These are phyloP conservation scores for Garcia nutans DNA, from an alignment of 345 rosid genomes.

Conservation along the genomic window DNA sequence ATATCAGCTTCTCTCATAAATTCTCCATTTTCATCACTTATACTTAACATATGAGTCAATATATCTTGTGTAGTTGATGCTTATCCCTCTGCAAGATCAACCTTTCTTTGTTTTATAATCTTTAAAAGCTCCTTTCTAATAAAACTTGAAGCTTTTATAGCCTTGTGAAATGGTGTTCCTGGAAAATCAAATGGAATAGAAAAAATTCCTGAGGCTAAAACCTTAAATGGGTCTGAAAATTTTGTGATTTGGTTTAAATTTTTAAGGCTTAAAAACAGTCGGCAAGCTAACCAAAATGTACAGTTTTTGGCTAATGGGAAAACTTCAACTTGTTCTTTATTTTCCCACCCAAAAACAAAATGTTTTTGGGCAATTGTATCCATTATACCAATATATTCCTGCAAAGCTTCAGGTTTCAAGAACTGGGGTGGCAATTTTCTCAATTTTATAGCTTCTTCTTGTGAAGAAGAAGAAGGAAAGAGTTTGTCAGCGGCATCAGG, in stretches of 20 bases:
- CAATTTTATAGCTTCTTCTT: too few relatives aligned
- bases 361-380: slow-evolving; percentile 25
- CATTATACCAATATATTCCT: too few relatives aligned
- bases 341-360: slow-evolving; percentile 28
- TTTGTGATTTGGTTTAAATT: slow-evolving; percentile 29
- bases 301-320: slow-evolving; percentile 36
- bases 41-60: slow-evolving; percentile 33
- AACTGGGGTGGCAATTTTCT: too few relatives aligned
- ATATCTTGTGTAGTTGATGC: slow-evolving; percentile 30
- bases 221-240: slow-evolving; percentile 25
- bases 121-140: slow-evolving; percentile 35
- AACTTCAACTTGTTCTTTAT: slow-evolving; percentile 29
- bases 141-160: slow-evolving; percentile 30
- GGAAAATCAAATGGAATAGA: slow-evolving; percentile 36
- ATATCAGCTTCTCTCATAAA: slow-evolving; percentile 37
- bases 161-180: slow-evolving; percentile 30
- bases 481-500: slow-evolving; percentile 40
- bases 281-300: slow-evolving; percentile 37
- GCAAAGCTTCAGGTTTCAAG: too few relatives aligned
- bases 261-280: slow-evolving; percentile 33
- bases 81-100: slow-evolving; percentile 22
- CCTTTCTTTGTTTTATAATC: slow-evolving; percentile 35
- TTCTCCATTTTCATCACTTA: slow-evolving; percentile 30
- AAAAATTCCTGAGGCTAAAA: slow-evolving; percentile 26
- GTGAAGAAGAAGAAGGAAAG: too few relatives aligned